These are phyloP conservation scores for Symmetrospora coprosmae DNA, from an alignment of 768 basidiomycete genomes.

Conservation along the genomic window DNA sequence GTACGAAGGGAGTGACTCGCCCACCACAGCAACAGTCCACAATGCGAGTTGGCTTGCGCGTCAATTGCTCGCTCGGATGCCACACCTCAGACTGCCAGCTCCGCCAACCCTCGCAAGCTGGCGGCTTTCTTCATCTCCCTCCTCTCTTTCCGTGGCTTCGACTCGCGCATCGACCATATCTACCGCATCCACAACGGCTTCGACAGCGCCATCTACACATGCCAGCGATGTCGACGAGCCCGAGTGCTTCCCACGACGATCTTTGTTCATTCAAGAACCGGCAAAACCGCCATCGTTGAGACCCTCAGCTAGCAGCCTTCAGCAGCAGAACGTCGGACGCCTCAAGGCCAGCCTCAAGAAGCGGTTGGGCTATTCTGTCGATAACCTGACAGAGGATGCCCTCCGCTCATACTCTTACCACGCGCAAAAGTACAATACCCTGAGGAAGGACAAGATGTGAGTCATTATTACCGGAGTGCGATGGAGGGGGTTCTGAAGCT, in stretches of 20 bases:
- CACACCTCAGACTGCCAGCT: too few species aligned
- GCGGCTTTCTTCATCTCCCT: too few species aligned
- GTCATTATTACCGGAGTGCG: not conserved
- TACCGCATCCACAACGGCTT: not conserved
- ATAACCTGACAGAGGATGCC: slow-evolving; percentile 4
- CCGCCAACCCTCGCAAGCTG: too few species aligned
- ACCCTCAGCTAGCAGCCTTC: not conserved
- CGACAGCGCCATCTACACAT: not conserved
- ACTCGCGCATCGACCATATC: too few species aligned
- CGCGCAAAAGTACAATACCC: not conserved
- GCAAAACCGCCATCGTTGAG: not conserved
- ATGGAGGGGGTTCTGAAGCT: not conserved
- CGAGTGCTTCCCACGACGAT: not conserved
- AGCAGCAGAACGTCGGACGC: not conserved
- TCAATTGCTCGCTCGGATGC: too few species aligned
- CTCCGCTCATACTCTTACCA: slow-evolving; percentile 5
- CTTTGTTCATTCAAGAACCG: not conserved
- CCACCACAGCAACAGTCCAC: too few species aligned
- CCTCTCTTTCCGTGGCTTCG: too few species aligned
- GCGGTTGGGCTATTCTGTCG: slow-evolving; percentile 11
- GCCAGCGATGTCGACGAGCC: not conserved
- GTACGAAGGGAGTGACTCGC: too few species aligned
- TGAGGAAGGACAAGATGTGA: slow-evolving; percentile 3
- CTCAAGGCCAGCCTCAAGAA: not conserved
- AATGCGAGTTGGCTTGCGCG: too few species aligned